Conservation (phyloP, 2,329 filamentous ascomycete genomes). For the Lasiodiplodia citricola region DNA sequence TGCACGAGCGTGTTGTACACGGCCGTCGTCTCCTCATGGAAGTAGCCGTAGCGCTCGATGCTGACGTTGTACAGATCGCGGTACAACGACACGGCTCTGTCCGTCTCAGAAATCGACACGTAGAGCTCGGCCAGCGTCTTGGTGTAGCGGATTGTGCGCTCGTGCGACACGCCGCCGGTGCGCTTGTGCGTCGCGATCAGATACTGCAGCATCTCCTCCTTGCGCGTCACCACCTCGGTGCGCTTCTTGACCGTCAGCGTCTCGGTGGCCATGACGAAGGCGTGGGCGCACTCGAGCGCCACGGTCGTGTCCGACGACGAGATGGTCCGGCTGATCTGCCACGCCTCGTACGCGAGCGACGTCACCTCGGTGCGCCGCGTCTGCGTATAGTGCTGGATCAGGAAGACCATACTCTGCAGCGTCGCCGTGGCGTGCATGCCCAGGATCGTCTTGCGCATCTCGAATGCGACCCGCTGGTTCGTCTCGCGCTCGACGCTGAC, state of each 20-base stretch:
- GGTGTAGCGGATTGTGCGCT: conserved; percentile 30
- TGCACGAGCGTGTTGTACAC: conserved; percentile 32
- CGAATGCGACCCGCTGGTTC: background rate
- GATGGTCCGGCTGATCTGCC: conserved; percentile 31
- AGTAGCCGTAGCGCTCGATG: conserved; percentile 31
- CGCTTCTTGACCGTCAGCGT: too few species aligned
- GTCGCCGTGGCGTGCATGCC: too few species aligned
- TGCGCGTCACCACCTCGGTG: conserved; percentile 27
- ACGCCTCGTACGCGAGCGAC: conserved; percentile 40
- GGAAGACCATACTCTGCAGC: too few species aligned
- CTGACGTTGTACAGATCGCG: conserved; percentile 32
- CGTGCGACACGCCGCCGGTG: conserved; percentile 28
- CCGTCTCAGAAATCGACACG: conserved; percentile 30
- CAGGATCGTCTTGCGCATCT: conserved; percentile 15
- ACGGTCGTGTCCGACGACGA: background rate
- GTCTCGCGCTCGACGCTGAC: background rate
- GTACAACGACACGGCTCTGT: conserved; percentile 33
- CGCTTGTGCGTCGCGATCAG: conserved; percentile 31
- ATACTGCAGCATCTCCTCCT: conserved; percentile 32
- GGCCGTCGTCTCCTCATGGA: conserved; percentile 31
- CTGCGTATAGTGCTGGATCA: background rate
- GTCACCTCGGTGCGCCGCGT: conserved; percentile 36
- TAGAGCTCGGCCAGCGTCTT: conserved; percentile 33
- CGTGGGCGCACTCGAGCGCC: too few species aligned
- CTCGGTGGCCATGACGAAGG: too few species aligned